Conservation (phyloP, 2,329 filamentous ascomycete species). For the Calonectria pteridis region DNA sequence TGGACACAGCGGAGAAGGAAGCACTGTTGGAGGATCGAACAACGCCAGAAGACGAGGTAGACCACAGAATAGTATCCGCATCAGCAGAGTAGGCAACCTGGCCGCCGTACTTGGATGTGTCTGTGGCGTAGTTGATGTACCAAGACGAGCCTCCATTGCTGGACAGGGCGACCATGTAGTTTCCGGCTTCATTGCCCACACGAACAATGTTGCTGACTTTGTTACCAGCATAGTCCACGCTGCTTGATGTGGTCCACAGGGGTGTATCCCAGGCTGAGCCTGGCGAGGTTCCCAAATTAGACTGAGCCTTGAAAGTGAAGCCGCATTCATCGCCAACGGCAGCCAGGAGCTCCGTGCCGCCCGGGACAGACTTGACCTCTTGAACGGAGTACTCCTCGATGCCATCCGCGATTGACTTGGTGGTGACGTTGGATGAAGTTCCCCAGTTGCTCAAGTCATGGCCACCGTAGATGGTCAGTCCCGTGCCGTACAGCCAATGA, state of each 20-base stretch:
- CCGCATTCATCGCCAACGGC: constrained; percentile 66
- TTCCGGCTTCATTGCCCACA: constrained; percentile 59
- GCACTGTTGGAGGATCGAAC: constrained; percentile 55
- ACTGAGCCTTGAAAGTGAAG: constrained; percentile 59
- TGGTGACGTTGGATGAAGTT: constrained; percentile 59
- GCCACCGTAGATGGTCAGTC: constrained; percentile 66
- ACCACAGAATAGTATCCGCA: constrained; percentile 63
- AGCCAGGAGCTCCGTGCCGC: constrained; percentile 64
- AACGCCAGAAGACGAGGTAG: constrained; percentile 54
- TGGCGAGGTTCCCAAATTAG: constrained; percentile 55
- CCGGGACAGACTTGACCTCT: constrained; percentile 61
- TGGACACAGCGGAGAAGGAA: constrained; percentile 58
- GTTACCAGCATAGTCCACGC: constrained; percentile 64
- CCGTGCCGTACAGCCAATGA: constrained; percentile 73
- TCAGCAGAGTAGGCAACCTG: constrained; percentile 64
- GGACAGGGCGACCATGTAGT: constrained; percentile 57
- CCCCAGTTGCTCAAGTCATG: constrained; percentile 69
- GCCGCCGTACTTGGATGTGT: constrained; percentile 58
- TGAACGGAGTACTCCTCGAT: constrained; percentile 67
- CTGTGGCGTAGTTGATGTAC: constrained; percentile 60
- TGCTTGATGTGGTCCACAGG: constrained; percentile 58
- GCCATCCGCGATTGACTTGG: constrained; percentile 64
- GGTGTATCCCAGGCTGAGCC: constrained; percentile 60
- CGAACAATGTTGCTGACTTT: constrained; percentile 61
- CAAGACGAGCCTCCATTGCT: constrained; percentile 64